These are phyloP conservation scores for Diatrype stigma DNA, from an alignment of 2,329 filamentous ascomycete species.

Conservation along the genomic window DNA sequence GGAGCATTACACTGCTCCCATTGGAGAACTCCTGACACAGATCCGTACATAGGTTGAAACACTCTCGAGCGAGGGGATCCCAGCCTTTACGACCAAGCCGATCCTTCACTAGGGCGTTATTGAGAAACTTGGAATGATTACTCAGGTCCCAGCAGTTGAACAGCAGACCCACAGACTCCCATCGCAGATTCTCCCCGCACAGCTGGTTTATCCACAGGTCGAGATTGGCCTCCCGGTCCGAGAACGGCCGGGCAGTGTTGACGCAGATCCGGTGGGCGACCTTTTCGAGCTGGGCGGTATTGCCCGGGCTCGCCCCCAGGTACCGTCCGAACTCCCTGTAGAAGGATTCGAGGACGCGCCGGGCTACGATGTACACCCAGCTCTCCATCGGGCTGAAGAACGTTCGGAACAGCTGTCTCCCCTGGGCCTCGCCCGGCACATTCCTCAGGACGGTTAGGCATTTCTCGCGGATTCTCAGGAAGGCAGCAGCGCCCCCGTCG, in stretches of 20 bases:
- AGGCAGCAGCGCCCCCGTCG: constrained; percentile 10
- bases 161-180: constrained; percentile 39
- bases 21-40: constrained; percentile 23
- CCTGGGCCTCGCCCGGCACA: constrained; percentile 26
- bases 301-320: constrained; percentile 21
- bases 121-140: not conserved
- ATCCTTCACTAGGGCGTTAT: constrained; percentile 4
- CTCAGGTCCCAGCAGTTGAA: constrained; percentile 26
- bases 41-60: constrained; percentile 20
- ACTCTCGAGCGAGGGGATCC: constrained; percentile 11
- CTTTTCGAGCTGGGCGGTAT: constrained; percentile 27
- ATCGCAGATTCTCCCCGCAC: constrained; percentile 33
- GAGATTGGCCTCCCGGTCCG: constrained; percentile 30
- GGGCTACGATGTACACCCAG: constrained; percentile 29
- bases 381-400: constrained; percentile 20
- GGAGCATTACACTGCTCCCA: constrained; percentile 21
- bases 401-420: constrained; percentile 15
- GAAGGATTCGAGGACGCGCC: constrained; percentile 28
- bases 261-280: constrained; percentile 31
- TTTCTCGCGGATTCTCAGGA: constrained; percentile 28
- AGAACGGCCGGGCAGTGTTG: constrained; percentile 34
- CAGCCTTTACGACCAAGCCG: constrained; percentile 8
- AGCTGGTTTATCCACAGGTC: constrained; percentile 37
- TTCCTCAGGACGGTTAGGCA: constrained; percentile 34
- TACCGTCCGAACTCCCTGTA: constrained; percentile 27